Evolutionary conservation across 1,284 basidiomycete genomes (phyloP).

Genomic region (Tremellales sp.): DNA sequence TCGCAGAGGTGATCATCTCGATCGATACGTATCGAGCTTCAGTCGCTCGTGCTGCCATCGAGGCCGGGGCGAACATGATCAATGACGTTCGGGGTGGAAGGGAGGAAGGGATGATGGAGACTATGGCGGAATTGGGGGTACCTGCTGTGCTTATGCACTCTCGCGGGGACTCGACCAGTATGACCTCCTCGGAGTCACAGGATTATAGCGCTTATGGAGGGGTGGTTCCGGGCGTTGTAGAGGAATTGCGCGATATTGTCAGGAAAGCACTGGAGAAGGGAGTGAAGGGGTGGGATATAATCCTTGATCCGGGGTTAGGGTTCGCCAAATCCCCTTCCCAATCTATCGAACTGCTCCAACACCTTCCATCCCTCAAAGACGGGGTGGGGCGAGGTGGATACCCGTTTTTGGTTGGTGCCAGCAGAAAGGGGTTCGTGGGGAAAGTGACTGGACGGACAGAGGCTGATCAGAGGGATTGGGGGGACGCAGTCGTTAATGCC

Average conservation of each 20-base stretch:
- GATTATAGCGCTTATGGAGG: slow-evolving; percentile 56
- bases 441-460: slow-evolving; percentile 52
- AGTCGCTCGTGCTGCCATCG: slow-evolving; percentile 72
- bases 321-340: slow-evolving; percentile 86
- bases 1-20: slow-evolving; percentile 60
- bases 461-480: slow-evolving; percentile 67
- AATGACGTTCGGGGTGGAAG: slow-evolving; percentile 83
- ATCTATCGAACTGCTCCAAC: slow-evolving; percentile 63
- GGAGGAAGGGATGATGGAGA: slow-evolving; percentile 61
- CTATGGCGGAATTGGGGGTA: slow-evolving; percentile 59
- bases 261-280: slow-evolving; percentile 69
- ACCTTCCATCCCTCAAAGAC: slow-evolving; percentile 51
- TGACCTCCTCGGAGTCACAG: slow-evolving; percentile 61
- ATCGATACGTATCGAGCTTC: slow-evolving; percentile 87
- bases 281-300: slow-evolving; percentile 81
- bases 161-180: slow-evolving; percentile 62
- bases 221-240: slow-evolving; percentile 65
- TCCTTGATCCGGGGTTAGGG: slow-evolving; percentile 90
- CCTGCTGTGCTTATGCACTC: slow-evolving; percentile 92
- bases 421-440: slow-evolving; percentile 79
- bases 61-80: slow-evolving; percentile 85
- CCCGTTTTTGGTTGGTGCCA: slow-evolving; percentile 72
- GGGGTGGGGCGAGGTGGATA: slow-evolving; percentile 42
- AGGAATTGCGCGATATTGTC: slow-evolving; percentile 71
- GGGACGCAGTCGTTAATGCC: slow-evolving; percentile 74